Evolutionary conservation across 1,139 yeast species (phyloP), one percentile per base, ranked within the genome.

Genomic region (Arxiozyma heterogenica): DNA sequence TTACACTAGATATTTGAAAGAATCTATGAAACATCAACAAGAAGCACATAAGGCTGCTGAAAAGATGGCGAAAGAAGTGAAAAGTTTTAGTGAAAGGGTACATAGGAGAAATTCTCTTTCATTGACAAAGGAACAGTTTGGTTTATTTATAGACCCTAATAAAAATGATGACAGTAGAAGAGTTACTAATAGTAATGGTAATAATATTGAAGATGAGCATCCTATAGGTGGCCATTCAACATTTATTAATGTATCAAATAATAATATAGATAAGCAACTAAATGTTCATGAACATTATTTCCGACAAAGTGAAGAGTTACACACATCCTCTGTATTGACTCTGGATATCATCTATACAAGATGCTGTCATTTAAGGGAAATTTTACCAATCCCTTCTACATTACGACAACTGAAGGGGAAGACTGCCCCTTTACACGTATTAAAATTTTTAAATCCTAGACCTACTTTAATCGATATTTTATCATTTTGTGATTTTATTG

Each of bases 381-480:
- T 84, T 54, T 66, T 84, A 34, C 90, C 91, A 0, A 83, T 84
- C 51, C 88, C 93, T 2, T 88, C 91, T 0, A 84, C 87, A 15
- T 66, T 85, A 55, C 84, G 84, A 62, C 94, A 86, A 63, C 77
- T 91, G 56, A 86, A 85, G 64, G 83, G 83, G 57, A 87, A 87
- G 63, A 70, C 82, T 0, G 79, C 83, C 47, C 96, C 96, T 1
- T 72, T 91, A 51, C 86, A 84, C 55, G 84, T 84, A 8, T 72
- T 91, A 58, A 86, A 88, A 64, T 77, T 91, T 70, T 75, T 90
- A 63, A 91, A 91, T 68, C 96, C 97, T 9, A 82, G 84, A 59
- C 98, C 98, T 1, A 90, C 98, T 0, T 72, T 90, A 59, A 88
- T 91, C 62, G 98, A 91, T 71, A 81, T 90, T 9, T 76, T 89